Percentiles rank a stretch among this genome's conserved stretches.
phyloP scores from a whole-genome alignment of 495 filamentous ascomycete genomes.

The Penicillium roqueforti region DNA sequence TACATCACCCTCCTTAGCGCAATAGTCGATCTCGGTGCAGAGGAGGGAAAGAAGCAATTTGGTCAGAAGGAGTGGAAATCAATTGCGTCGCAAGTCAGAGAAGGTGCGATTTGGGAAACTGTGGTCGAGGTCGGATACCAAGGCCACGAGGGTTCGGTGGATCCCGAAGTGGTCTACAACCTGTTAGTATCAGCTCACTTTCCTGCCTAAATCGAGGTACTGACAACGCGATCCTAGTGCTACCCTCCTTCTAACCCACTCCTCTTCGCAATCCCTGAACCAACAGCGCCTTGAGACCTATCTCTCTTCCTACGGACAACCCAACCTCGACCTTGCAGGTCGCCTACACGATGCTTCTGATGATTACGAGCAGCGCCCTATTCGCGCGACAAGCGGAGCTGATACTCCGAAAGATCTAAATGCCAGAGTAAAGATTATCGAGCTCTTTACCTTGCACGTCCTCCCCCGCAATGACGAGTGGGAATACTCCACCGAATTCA shows the following conservation, averaged over 20 bases:
- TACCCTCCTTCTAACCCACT: constrained; percentile 82
- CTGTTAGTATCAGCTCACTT: constrained; percentile 53
- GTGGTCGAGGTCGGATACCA: constrained; percentile 81
- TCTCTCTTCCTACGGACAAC: constrained; percentile 69
- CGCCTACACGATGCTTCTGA: constrained; percentile 44
- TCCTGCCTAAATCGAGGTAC: not conserved
- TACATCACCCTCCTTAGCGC: constrained; percentile 91
- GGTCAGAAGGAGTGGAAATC: constrained; percentile 78
- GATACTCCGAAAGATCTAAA: constrained; percentile 73
- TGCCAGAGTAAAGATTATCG: constrained; percentile 79
- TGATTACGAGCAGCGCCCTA: constrained; percentile 19
- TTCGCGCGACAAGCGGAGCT: constrained; percentile 53
- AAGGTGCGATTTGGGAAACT: constrained; percentile 88
- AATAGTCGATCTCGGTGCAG: constrained; percentile 79
- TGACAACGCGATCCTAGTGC: constrained; percentile 53
- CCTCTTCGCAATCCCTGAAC: constrained; percentile 72
- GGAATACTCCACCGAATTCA: constrained; percentile 90
- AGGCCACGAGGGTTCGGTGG: constrained; percentile 82
- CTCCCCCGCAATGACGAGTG: constrained; percentile 87
- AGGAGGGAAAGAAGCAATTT: constrained; percentile 84
- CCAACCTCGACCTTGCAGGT: constrained; percentile 62
- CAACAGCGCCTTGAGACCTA: constrained; percentile 88
- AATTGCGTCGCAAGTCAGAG: constrained; percentile 72
- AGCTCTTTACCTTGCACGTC: constrained; percentile 90
- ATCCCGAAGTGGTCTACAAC: constrained; percentile 91